Percentiles rank a stretch among this genome's conserved stretches.
Conservation (phyloP, 371 early-diverging fungal genomes). For the Lichtheimia hyalospora region DNA sequence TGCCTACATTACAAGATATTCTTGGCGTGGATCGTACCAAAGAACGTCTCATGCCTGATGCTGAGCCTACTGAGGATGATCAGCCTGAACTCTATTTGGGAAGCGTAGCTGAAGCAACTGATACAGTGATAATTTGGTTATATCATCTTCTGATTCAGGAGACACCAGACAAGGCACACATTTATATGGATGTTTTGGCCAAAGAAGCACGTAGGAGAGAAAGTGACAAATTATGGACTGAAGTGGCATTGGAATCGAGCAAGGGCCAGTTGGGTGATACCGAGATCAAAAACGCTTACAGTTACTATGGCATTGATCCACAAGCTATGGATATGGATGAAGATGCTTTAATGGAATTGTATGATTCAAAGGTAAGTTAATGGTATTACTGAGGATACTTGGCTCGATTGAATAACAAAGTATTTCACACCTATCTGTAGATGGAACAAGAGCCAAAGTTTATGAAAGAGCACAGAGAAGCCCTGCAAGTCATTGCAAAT, state of each 20-base stretch:
- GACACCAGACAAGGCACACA: constrained; percentile 14
- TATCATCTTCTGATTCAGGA: constrained; percentile 44
- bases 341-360: constrained; percentile 29
- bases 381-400: not conserved
- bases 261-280: constrained; percentile 42
- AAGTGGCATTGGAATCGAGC: constrained; percentile 48
- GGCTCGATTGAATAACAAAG: not conserved
- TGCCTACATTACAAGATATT: not conserved
- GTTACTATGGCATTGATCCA: constrained; percentile 43
- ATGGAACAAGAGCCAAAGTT: constrained; percentile 34
- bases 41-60: constrained; percentile 7
- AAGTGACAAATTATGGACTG: constrained; percentile 36
- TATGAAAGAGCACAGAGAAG: constrained; percentile 23
- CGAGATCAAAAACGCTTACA: constrained; percentile 55
- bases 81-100: constrained; percentile 43
- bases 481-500: constrained; percentile 32
- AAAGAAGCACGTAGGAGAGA: constrained; percentile 33
- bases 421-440: constrained; percentile 3
- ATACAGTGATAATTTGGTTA: constrained; percentile 48
- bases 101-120: constrained; percentile 43
- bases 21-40: constrained; percentile 5
- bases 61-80: constrained; percentile 18
- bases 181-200: constrained; percentile 43
- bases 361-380: constrained; percentile 25
- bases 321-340: constrained; percentile 28